Percentiles rank a stretch among this genome's conserved stretches.
Evolutionary conservation across 257 asterid species (phyloP).

Genomic region (Paulownia fortunei): DNA sequence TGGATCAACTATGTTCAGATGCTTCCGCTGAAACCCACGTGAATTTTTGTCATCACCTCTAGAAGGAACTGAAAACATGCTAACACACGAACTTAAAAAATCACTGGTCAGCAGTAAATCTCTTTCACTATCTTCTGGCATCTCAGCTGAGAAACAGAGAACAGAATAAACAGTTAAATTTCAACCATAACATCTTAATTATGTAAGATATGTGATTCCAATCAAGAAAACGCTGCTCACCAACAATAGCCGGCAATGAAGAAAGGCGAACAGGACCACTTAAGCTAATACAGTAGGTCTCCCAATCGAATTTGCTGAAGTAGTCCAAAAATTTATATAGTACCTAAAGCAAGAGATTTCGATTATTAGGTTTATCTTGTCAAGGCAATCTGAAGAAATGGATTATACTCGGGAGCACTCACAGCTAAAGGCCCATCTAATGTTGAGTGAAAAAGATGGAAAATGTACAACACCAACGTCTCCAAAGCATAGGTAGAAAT

Average conservation of each 20-base stretch:
- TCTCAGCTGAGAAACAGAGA: conserved; percentile 57
- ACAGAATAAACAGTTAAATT: conserved; percentile 19
- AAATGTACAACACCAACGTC: conserved; percentile 83
- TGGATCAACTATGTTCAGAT: conserved; percentile 86
- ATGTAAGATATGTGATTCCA: not conserved
- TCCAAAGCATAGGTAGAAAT: conserved; percentile 96
- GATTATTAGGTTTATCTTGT: conserved; percentile 31
- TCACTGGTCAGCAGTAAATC: conserved; percentile 68
- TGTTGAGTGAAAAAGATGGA: conserved; percentile 75
- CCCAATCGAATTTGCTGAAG: conserved; percentile 94
- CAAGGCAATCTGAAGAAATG: conserved; percentile 25
- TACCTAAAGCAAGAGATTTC: conserved; percentile 56
- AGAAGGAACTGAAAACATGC: conserved; percentile 67
- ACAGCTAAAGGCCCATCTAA: conserved; percentile 87
- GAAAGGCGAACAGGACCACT: conserved; percentile 72
- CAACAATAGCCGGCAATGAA: conserved; percentile 66
- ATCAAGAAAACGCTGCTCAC: conserved; percentile 51
- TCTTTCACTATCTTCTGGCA: conserved; percentile 58
- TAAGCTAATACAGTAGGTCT: conserved; percentile 69
- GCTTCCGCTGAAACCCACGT: conserved; percentile 63
- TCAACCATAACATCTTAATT: conserved; percentile 20
- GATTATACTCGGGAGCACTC: conserved; percentile 42
- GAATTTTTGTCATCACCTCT: conserved; percentile 47
- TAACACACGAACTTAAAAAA: conserved; percentile 58
- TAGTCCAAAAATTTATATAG: conserved; percentile 82